These are phyloP conservation scores for Xylaria bambusicola DNA, from an alignment of 495 filamentous ascomycete species.

Conservation along the genomic window DNA sequence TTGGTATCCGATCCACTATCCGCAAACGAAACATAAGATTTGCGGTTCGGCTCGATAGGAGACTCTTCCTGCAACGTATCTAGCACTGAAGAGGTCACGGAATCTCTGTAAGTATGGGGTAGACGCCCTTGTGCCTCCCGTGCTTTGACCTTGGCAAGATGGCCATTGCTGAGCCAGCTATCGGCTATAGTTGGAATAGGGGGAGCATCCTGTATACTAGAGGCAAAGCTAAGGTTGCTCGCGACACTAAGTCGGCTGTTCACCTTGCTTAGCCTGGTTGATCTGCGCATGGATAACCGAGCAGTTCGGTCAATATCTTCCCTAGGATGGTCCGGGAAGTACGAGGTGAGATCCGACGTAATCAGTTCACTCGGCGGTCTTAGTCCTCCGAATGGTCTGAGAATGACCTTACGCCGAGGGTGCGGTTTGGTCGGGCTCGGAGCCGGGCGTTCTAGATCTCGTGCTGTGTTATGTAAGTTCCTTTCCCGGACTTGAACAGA, in stretches of 20 bases:
- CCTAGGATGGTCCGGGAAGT: slow-evolving; percentile 92
- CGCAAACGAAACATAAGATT: slow-evolving; percentile 90
- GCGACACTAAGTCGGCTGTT: slow-evolving; percentile 90
- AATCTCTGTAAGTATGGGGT: slow-evolving; percentile 70
- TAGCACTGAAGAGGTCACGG: slow-evolving; percentile 81
- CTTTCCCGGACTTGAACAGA: slow-evolving; percentile 65
- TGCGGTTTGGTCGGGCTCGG: slow-evolving; percentile 50
- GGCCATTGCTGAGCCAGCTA: slow-evolving; percentile 73
- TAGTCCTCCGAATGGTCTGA: slow-evolving; percentile 78
- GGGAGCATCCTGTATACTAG: slow-evolving; percentile 82
- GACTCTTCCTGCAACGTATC: slow-evolving; percentile 89
- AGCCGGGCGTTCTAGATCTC: slow-evolving; percentile 59
- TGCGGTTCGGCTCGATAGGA: slow-evolving; percentile 83
- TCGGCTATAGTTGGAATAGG: slow-evolving; percentile 97
- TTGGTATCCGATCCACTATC: slow-evolving; percentile 74
- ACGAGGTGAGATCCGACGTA: slow-evolving; percentile 89
- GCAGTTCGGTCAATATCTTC: slow-evolving; percentile 94
- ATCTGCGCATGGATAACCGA: slow-evolving; percentile 85
- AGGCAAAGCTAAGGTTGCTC: slow-evolving; percentile 90
- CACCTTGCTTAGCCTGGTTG: slow-evolving; percentile 84
- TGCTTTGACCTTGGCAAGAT: slow-evolving; percentile 51
- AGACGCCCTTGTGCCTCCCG: slow-evolving; percentile 43
- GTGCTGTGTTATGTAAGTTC: slow-evolving; percentile 62
- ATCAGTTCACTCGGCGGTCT: slow-evolving; percentile 96
- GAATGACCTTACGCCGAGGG: slow-evolving; percentile 61